phyloP scores from a whole-genome alignment of 2,329 filamentous ascomycete genomes.

The Fusarium sp. region DNA sequence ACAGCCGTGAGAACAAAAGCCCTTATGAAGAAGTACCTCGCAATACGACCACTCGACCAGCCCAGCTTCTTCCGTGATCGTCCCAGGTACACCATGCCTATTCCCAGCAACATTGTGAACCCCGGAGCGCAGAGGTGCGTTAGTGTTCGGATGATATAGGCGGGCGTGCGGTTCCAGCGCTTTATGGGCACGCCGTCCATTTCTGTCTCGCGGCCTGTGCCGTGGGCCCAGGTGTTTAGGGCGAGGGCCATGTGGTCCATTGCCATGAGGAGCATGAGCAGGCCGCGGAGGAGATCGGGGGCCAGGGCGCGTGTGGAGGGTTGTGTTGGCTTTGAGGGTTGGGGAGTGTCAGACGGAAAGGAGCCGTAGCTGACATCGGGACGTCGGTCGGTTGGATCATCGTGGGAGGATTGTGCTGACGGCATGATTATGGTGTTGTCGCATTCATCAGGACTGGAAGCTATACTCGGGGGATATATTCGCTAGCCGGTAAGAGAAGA shows the following conservation, averaged over 20 bases:
- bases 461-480: not conserved
- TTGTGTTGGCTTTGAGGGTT: slow-evolving; percentile 31
- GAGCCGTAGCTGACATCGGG: slow-evolving; percentile 10
- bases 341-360: slow-evolving; percentile 9
- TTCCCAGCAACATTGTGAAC: slow-evolving; percentile 58
- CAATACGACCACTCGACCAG: slow-evolving; percentile 51
- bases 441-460: not conserved
- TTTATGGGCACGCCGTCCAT: slow-evolving; percentile 49
- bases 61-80: slow-evolving; percentile 53
- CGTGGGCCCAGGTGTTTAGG: slow-evolving; percentile 55
- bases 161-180: slow-evolving; percentile 52
- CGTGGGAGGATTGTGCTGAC: slow-evolving; percentile 1
- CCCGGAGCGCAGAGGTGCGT: slow-evolving; percentile 59
- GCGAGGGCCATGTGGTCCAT: slow-evolving; percentile 55
- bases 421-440: not conserved
- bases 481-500: not conserved
- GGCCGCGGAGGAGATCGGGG: slow-evolving; percentile 57
- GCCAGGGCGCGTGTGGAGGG: slow-evolving; percentile 50
- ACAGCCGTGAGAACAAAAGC: slow-evolving; percentile 47
- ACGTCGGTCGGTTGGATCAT: not conserved
- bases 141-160: slow-evolving; percentile 53
- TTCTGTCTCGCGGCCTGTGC: slow-evolving; percentile 52
- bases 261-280: slow-evolving; percentile 58
- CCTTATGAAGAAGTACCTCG: slow-evolving; percentile 49
- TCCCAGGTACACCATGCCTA: slow-evolving; percentile 58